These are phyloP conservation scores for Xylariaceae sp. DNA, from an alignment of 2,329 filamentous ascomycete species.

Conservation along the genomic window DNA sequence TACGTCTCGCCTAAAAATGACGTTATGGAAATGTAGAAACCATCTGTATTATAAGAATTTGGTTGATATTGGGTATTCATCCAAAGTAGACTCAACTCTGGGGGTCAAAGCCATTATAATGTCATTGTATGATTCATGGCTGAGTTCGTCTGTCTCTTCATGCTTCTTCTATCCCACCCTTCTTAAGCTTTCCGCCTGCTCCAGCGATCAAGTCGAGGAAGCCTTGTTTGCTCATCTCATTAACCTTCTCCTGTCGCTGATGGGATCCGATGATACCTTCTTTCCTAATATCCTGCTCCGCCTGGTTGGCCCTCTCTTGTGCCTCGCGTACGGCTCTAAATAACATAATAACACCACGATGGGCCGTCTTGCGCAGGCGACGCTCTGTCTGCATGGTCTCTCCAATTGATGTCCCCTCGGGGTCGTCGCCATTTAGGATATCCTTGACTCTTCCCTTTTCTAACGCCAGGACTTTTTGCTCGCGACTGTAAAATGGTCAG, in stretches of 20 bases:
- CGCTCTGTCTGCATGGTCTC: slow-evolving; percentile 75
- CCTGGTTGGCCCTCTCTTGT: slow-evolving; percentile 85
- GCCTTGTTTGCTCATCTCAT: slow-evolving; percentile 96
- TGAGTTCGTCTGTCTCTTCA: slow-evolving; percentile 38
- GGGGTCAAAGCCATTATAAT: slow-evolving; percentile 21
- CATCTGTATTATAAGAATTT: slow-evolving; percentile 34
- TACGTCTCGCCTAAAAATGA: slow-evolving; percentile 1
- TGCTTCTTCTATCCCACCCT: slow-evolving; percentile 64
- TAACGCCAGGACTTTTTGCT: slow-evolving; percentile 78
- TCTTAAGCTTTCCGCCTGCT: slow-evolving; percentile 65
- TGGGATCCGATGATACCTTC: slow-evolving; percentile 80
- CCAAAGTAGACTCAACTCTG: slow-evolving; percentile 37
- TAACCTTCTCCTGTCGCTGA: slow-evolving; percentile 84
- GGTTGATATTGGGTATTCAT: slow-evolving; percentile 7
- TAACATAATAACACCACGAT: slow-evolving; percentile 91
- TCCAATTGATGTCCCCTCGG: slow-evolving; percentile 55
- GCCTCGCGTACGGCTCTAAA: slow-evolving; percentile 95
- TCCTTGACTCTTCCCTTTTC: slow-evolving; percentile 91
- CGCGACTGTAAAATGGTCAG: slow-evolving; percentile 51
- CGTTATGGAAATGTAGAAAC: slow-evolving; percentile 18
- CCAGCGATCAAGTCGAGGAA: slow-evolving; percentile 89
- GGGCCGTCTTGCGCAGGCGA: slow-evolving; percentile 82
- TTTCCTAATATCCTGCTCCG: slow-evolving; percentile 71
- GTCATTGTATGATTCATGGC: slow-evolving; percentile 23
- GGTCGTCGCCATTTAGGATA: slow-evolving; percentile 69